Conservation (phyloP, 495 filamentous ascomycete genomes). For the Xylaria intraflava region DNA sequence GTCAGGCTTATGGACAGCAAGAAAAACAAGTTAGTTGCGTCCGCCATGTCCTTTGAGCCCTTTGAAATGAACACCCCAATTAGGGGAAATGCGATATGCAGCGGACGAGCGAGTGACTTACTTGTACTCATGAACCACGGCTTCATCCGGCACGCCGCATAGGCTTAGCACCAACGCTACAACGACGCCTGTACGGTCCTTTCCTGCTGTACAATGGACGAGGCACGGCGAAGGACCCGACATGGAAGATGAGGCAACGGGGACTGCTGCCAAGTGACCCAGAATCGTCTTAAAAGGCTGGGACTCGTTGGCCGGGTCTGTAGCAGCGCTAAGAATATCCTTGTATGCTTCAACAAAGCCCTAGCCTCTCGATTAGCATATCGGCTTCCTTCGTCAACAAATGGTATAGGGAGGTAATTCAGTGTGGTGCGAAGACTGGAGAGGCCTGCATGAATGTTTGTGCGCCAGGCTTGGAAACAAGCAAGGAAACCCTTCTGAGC, state of each 20-base stretch:
- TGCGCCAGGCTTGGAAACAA: background rate
- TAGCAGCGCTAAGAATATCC: constrained; percentile 40
- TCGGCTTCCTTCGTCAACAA: background rate
- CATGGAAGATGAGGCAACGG: constrained; percentile 19
- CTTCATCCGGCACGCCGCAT: constrained; percentile 48
- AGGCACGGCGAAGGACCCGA: constrained; percentile 21
- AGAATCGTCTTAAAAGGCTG: constrained; percentile 38
- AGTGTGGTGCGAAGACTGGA: background rate
- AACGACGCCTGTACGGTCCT: constrained; percentile 60
- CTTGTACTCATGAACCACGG: constrained; percentile 55
- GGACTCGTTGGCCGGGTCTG: constrained; percentile 25
- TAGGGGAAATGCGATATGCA: background rate
- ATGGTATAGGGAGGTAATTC: background rate
- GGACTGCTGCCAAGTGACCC: constrained; percentile 32
- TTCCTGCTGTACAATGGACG: constrained; percentile 51
- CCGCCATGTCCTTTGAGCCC: background rate
- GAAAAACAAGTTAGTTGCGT: background rate
- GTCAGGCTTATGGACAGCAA: constrained; percentile 38
- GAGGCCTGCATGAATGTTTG: background rate
- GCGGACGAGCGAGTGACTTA: background rate
- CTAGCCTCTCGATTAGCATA: constrained; percentile 6
- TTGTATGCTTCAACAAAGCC: constrained; percentile 51
- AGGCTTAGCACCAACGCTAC: constrained; percentile 53
- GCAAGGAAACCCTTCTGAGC: background rate
- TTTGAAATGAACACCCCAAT: background rate